Conservation (phyloP, 23 red algal genomes). For the Gracilaria caudata region DNA sequence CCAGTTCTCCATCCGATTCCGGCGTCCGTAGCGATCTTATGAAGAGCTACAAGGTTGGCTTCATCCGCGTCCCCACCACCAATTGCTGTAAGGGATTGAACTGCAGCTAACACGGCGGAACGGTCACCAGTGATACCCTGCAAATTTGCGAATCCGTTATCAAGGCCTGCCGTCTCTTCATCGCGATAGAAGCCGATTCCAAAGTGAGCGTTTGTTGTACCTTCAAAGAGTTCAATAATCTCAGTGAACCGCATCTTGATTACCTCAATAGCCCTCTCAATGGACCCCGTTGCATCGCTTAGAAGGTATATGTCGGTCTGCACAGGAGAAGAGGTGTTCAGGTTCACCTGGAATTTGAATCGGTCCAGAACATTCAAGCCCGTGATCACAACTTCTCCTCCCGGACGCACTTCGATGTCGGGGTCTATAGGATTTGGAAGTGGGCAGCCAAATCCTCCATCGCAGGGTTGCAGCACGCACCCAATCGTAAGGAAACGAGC, state of each 20-base stretch:
- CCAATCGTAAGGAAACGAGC: conserved; percentile 1
- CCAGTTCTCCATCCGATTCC: conserved; percentile 31
- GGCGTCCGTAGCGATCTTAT: conserved; percentile 46
- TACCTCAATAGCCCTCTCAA: not conserved
- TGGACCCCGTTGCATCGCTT: conserved; percentile 20
- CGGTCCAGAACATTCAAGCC: not conserved
- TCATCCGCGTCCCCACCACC: conserved; percentile 43
- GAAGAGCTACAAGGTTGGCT: conserved; percentile 50
- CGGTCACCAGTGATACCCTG: conserved; percentile 34
- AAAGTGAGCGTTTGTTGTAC: conserved; percentile 30
- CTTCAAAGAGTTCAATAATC: conserved; percentile 28
- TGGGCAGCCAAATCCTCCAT: conserved; percentile 3
- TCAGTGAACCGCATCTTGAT: conserved; percentile 19
- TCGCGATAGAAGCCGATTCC: conserved; percentile 64
- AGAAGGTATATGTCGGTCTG: conserved; percentile 25
- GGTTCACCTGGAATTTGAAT: conserved; percentile 18
- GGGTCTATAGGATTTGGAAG: not conserved
- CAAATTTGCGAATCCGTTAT: conserved; percentile 49
- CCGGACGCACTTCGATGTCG: not conserved
- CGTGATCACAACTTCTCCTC: conserved; percentile 31
- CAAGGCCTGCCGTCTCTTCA: conserved; percentile 5
- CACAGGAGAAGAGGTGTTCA: conserved; percentile 13
- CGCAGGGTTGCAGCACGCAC: conserved; percentile 4
- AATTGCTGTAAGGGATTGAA: conserved; percentile 12
- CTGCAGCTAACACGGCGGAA: conserved; percentile 6